Percentiles rank a stretch among this genome's conserved stretches.
Conservation (phyloP, 2,329 filamentous ascomycete genomes). For the Penicillium palitans region DNA sequence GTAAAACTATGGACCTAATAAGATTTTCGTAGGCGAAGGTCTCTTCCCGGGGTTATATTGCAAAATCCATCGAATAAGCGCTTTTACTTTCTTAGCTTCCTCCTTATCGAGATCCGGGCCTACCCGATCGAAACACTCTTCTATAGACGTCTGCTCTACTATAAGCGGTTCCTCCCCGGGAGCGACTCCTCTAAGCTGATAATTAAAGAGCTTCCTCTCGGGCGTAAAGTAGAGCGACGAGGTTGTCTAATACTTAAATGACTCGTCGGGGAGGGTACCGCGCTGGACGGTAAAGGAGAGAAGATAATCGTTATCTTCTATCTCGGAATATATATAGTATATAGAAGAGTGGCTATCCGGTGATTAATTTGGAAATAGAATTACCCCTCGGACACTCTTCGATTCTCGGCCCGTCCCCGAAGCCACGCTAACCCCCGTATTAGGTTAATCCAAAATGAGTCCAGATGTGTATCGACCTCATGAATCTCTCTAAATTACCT, state of each 20-base stretch:
- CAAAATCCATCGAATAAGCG: slow-evolving; percentile 31
- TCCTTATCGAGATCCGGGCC: slow-evolving; percentile 27
- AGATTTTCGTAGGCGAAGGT: slow-evolving; percentile 30
- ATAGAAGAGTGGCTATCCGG: slow-evolving; percentile 27
- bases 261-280: slow-evolving; percentile 28
- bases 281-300: slow-evolving; percentile 28
- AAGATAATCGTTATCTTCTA: slow-evolving; percentile 33
- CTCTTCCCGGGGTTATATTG: slow-evolving; percentile 31
- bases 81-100: slow-evolving; percentile 28
- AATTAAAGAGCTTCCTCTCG: slow-evolving; percentile 24
- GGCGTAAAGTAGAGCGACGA: slow-evolving; percentile 29
- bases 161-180: slow-evolving; percentile 26
- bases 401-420: too few relatives aligned
- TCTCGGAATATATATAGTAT: slow-evolving; percentile 23
- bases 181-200: slow-evolving; percentile 21
- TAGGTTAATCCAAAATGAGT: too few relatives aligned
- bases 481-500: too few relatives aligned
- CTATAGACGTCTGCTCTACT: slow-evolving; percentile 24
- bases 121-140: slow-evolving; percentile 26
- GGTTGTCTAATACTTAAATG: slow-evolving; percentile 27
- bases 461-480: too few relatives aligned
- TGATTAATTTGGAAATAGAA: slow-evolving; percentile 36
- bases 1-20: slow-evolving; percentile 34
- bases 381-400: too few relatives aligned
- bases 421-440: too few relatives aligned